Evolutionary conservation across 306 rosid genomes (phyloP), one percentile per base, ranked within the genome.

Genomic region (Myrica gale): DNA sequence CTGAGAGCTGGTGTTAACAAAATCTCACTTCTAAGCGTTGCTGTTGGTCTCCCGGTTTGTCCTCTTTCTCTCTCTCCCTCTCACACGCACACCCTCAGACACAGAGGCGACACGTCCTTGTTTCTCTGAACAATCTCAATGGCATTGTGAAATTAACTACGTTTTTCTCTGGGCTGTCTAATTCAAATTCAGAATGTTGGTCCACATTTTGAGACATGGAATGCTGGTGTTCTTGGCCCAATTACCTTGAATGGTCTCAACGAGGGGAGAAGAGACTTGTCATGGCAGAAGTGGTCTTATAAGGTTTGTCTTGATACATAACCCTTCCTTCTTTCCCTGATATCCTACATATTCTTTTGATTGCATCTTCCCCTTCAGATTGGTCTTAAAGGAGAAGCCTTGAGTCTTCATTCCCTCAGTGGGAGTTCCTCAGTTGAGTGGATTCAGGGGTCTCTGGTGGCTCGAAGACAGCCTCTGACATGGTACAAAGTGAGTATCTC

Each of bases 251-350:
- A 71, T 67, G 98, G 93, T 83, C 98, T 96, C 69, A 86, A 92
- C n/a, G 96, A 89, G 83, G 98, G 99, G 52, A 88, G 86, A 78
- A 89, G 97, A 81, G 99, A 92, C 86, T 89, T 92, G 84, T 84
- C 96, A 42, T 92, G 99, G 99, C 99, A 92, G 88, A 96, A 96
- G 75, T 92, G 99, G 98, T 82, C 99, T 50, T 96, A 96, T 89
- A 92, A 96, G 98, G 98, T 95, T 80, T 63, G 50, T 68, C 54
- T 76, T 79, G 57, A 37, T 51, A 11, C 77, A 37, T 67, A 72
- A 21, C 50, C 7, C 20, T 52, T 50, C 57, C 67, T 78, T 63
- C 26, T 65, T 70, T 77, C 50, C 74, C 68, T 72, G 42, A 16
- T 52, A 85, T 76, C 70, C 63, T 68, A 79, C 79, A 78, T 57